A percentile compares a stretch with the other conserved stretches of the same genome.
Conservation (phyloP, 768 basidiomycete species). For the Suillus discolor region DNA sequence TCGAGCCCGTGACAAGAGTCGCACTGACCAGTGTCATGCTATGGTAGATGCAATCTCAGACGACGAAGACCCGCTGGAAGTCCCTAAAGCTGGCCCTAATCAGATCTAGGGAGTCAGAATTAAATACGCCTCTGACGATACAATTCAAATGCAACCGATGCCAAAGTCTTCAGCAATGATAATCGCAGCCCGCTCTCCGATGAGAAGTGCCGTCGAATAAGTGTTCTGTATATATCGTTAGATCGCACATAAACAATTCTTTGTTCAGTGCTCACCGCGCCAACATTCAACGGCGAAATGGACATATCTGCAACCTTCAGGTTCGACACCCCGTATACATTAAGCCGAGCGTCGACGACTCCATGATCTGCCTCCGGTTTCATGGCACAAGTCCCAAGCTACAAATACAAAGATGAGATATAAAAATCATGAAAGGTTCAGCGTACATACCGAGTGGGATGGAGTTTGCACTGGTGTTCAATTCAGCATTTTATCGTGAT, state of each 20-base stretch:
- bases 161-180: constrained; percentile 26
- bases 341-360: constrained; percentile 61
- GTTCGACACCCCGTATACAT: constrained; percentile 60
- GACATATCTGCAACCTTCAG: constrained; percentile 63
- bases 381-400: constrained; percentile 73
- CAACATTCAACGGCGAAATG: constrained; percentile 41
- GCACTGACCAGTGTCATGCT: too few species aligned
- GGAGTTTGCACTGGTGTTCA: constrained; percentile 27
- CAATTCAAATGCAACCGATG: constrained; percentile 11
- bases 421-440: neutral
- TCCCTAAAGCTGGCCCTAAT: too few species aligned
- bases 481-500: neutral
- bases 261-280: constrained; percentile 25
- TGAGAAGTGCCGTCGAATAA: constrained; percentile 25
- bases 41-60: too few species aligned
- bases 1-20: too few species aligned
- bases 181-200: constrained; percentile 28
- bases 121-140: too few species aligned
- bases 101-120: too few species aligned
- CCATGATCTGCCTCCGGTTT: constrained; percentile 58
- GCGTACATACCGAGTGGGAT: constrained; percentile 33
- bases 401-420: neutral
- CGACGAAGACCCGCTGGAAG: too few species aligned
- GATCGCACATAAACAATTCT: neutral
- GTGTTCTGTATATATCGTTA: constrained; percentile 19